Evolutionary conservation across 2,329 filamentous ascomycete genomes (phyloP).

Genomic region (Pestalotiopsis sp.): DNA sequence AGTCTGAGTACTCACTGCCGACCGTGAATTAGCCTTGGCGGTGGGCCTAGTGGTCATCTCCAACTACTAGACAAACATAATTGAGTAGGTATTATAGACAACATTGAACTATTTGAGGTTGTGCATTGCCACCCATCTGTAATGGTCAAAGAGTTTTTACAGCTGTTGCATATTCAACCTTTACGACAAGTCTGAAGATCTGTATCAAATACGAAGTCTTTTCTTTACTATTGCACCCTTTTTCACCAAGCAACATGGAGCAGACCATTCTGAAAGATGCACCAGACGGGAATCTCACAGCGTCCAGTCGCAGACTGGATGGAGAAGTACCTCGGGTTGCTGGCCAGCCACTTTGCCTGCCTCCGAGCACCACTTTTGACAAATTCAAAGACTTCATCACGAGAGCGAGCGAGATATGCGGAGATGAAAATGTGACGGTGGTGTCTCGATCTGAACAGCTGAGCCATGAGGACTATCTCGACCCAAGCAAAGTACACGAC

Average conservation of each 20-base stretch:
- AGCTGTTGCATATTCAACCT: not conserved
- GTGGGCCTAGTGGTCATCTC: not conserved
- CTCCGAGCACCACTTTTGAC: not conserved
- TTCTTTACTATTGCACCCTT: not conserved
- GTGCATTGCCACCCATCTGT: not conserved
- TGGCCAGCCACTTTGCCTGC: not conserved
- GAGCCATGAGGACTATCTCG: not conserved
- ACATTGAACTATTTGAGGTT: not conserved
- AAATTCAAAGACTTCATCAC: not conserved
- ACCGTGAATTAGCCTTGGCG: not conserved
- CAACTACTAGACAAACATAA: not conserved
- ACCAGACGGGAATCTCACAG: not conserved
- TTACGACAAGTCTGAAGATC: not conserved
- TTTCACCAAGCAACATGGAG: not conserved
- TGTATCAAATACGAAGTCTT: not conserved
- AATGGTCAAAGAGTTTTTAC: not conserved
- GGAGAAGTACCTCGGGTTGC: not conserved
- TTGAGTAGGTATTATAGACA: not conserved
- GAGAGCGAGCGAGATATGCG: not conserved
- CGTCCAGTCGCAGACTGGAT: not conserved
- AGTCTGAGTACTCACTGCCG: not conserved
- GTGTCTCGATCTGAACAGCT: not conserved
- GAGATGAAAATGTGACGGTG: not conserved
- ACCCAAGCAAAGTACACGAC: constrained; percentile 30
- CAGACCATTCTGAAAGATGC: not conserved